These are phyloP conservation scores for Fusarium succisae DNA, from an alignment of 2,329 filamentous ascomycete species.

Conservation along the genomic window DNA sequence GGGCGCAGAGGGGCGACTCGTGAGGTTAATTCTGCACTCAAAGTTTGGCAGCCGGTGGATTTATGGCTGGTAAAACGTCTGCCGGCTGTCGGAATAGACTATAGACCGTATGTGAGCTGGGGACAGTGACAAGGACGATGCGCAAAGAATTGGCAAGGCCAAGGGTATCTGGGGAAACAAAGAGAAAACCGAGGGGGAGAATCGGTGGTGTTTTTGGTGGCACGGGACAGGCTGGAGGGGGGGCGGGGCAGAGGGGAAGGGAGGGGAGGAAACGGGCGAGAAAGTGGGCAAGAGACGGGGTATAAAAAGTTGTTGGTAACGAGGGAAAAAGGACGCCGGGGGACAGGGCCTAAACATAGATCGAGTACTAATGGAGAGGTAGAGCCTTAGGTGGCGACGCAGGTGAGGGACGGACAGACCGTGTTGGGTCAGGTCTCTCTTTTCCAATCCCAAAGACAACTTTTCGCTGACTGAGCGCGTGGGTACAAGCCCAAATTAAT, in stretches of 20 bases:
- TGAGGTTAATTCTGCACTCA: slow-evolving; percentile 33
- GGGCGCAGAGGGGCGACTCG: slow-evolving; percentile 35
- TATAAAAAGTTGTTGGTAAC: slow-evolving; percentile 43
- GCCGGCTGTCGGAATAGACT: slow-evolving; percentile 31
- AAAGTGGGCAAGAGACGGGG: slow-evolving; percentile 44
- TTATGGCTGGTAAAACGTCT: slow-evolving; percentile 12
- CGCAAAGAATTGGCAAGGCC: slow-evolving; percentile 39
- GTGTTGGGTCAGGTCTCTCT: slow-evolving; percentile 27
- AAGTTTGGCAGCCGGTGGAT: slow-evolving; percentile 15
- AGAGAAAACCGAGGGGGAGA: slow-evolving; percentile 45
- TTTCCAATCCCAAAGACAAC: slow-evolving; percentile 8
- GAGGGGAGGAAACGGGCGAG: slow-evolving; percentile 39
- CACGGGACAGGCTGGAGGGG: slow-evolving; percentile 44
- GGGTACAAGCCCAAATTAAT: slow-evolving; percentile 12
- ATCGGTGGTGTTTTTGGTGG: slow-evolving; percentile 44
- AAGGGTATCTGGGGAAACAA: slow-evolving; percentile 47
- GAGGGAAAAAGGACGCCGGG: slow-evolving; percentile 35
- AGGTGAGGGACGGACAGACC: slow-evolving; percentile 36
- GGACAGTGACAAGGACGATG: slow-evolving; percentile 31
- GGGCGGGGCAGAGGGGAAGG: slow-evolving; percentile 20
- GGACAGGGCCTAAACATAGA: slow-evolving; percentile 38
- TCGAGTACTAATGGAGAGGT: slow-evolving; percentile 38
- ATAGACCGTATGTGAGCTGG: slow-evolving; percentile 39
- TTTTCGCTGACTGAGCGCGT: slow-evolving; percentile 30
- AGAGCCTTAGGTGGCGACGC: slow-evolving; percentile 38